Percentiles rank a stretch among this genome's conserved stretches.
phyloP scores from a whole-genome alignment of 495 filamentous ascomycete genomes.

The Lasiosphaeria hispida region DNA sequence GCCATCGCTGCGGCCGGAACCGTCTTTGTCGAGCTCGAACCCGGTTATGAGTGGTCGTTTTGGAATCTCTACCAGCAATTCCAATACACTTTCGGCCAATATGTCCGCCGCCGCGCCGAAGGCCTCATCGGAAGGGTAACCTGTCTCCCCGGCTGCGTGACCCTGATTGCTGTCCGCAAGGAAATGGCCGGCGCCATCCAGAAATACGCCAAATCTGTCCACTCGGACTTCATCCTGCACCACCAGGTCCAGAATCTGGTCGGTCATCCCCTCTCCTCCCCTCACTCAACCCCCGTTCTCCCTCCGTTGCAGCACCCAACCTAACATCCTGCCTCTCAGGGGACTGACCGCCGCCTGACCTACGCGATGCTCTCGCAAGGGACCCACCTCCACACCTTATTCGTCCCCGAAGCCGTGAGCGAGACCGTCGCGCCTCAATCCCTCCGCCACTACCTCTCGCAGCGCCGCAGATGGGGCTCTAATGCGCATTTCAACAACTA shows the following conservation, averaged over 20 bases:
- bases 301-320: no score
- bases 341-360: slow-evolving; percentile 3
- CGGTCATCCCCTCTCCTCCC: no score
- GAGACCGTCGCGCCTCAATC: slow-evolving; percentile 12
- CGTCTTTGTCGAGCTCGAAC: slow-evolving; percentile 5
- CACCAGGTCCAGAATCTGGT: slow-evolving; percentile 7
- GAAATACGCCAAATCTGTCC: slow-evolving; percentile 1
- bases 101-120: slow-evolving; percentile 2
- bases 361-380: slow-evolving; percentile 6
- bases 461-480: slow-evolving; percentile 8
- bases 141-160: slow-evolving; percentile 3
- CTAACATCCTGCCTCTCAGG: no score
- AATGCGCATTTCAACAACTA: slow-evolving; percentile 13
- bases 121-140: slow-evolving; percentile 2
- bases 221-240: background rate
- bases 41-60: slow-evolving; percentile 1
- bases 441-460: slow-evolving; percentile 9
- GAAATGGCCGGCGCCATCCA: slow-evolving; percentile 6
- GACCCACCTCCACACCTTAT: slow-evolving; percentile 1
- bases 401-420: slow-evolving; percentile 6
- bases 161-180: slow-evolving; percentile 1
- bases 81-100: slow-evolving; percentile 6
- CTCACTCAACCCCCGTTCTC: no score
- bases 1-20: slow-evolving; percentile 1
- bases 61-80: slow-evolving; percentile 8